A percentile compares a stretch with the other conserved stretches of the same genome.
phyloP scores from a whole-genome alignment of 306 rosid genomes.

The Mimosa bimucronata region DNA sequence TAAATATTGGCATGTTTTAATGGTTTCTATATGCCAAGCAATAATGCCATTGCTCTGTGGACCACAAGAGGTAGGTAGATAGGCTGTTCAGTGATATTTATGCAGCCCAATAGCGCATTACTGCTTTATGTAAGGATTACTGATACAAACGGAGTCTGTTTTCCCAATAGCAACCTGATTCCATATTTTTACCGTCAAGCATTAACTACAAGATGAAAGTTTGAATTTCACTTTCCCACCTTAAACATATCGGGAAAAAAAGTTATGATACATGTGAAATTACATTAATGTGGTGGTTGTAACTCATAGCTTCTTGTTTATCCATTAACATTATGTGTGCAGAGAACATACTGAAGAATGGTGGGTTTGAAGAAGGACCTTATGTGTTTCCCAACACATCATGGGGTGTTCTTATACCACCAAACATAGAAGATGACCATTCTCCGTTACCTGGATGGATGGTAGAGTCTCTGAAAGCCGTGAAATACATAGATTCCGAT shows the following conservation, averaged over 20 bases:
- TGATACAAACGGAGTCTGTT: not conserved
- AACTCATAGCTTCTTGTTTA: no score
- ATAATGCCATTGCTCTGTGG: no score
- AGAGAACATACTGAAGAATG: slow-evolving; percentile 84
- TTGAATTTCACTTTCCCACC: not conserved
- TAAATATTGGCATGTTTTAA: slow-evolving; percentile 7
- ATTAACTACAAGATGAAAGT: not conserved
- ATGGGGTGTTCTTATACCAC: slow-evolving; percentile 91
- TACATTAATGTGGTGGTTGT: no score
- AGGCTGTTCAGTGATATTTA: slow-evolving; percentile 35
- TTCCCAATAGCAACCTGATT: not conserved
- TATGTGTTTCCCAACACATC: slow-evolving; percentile 80
- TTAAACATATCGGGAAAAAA: not conserved
- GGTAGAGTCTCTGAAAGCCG: slow-evolving; percentile 98
- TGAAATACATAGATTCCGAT: slow-evolving; percentile 77
- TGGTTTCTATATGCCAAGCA: not conserved
- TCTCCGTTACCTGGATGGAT: slow-evolving; percentile 97
- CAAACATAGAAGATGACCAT: slow-evolving; percentile 89
- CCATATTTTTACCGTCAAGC: not conserved
- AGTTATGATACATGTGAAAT: no score
- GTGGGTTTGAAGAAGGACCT: slow-evolving; percentile 88
- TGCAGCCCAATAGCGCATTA: slow-evolving; percentile 29
- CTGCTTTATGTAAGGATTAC: not conserved
- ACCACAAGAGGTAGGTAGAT: slow-evolving; percentile 27
- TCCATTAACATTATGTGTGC: not conserved